A percentile compares a stretch with the other conserved stretches of the same genome.
These are phyloP conservation scores for Axilococcus clingmanii DNA, from an alignment of 139 green algal species.

Conservation along the genomic window DNA sequence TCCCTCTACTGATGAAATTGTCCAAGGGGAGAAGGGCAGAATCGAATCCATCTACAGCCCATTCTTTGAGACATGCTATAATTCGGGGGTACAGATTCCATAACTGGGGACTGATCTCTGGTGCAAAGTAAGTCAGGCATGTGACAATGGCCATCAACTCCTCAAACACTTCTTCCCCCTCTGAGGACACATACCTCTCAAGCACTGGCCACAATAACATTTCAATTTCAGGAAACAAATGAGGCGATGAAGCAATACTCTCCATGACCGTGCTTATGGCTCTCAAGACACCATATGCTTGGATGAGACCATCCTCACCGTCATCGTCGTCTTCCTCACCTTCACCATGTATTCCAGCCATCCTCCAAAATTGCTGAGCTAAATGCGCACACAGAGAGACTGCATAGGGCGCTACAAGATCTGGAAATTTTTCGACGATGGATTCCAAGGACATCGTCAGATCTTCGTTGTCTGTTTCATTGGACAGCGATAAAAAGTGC, in stretches of 20 bases:
- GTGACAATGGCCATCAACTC: conserved; percentile 66
- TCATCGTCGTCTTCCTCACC: neutral
- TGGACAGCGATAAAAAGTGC: conserved; percentile 57
- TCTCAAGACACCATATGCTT: conserved; percentile 77
- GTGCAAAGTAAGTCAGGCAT: conserved; percentile 87
- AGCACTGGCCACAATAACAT: conserved; percentile 80
- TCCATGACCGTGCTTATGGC: conserved; percentile 87
- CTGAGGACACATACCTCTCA: conserved; percentile 44
- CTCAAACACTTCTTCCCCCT: conserved; percentile 86
- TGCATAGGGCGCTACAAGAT: conserved; percentile 88
- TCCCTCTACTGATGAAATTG: conserved; percentile 84
- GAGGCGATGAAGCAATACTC: conserved; percentile 54
- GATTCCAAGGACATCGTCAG: conserved; percentile 89
- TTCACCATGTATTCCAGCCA: conserved; percentile 24
- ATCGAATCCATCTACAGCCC: conserved; percentile 82
- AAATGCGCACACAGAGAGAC: conserved; percentile 68
- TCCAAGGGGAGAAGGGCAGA: conserved; percentile 77
- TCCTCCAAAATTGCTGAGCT: conserved; percentile 53
- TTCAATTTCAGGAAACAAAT: conserved; percentile 75
- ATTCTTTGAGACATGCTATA: conserved; percentile 58
- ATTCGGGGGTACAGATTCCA: conserved; percentile 87
- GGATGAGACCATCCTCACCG: conserved; percentile 37
- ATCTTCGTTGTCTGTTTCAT: conserved; percentile 80
- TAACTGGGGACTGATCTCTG: conserved; percentile 59
- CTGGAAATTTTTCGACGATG: conserved; percentile 89